These are phyloP conservation scores for Comarum palustre DNA, from an alignment of 306 rosid species.

Conservation along the genomic window DNA sequence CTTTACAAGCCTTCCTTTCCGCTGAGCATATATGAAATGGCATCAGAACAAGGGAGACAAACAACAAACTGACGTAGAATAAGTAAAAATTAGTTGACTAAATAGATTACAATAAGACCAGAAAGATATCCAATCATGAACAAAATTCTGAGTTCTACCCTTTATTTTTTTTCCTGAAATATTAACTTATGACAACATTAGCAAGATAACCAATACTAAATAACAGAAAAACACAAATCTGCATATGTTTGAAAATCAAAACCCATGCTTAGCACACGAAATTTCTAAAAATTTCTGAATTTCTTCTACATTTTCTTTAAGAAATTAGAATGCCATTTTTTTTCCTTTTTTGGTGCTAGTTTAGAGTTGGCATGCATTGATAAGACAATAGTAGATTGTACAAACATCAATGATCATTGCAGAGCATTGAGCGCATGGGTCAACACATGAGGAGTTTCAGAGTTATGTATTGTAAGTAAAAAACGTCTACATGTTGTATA, in stretches of 20 bases:
- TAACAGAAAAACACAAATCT: background rate
- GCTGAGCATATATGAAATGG: conserved; percentile 46
- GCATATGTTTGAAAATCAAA: background rate
- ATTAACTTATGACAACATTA: background rate
- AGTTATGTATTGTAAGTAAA: background rate
- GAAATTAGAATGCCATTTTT: background rate
- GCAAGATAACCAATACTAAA: background rate
- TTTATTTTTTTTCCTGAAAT: no score
- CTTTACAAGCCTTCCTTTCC: conserved; percentile 79
- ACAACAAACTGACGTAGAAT: background rate
- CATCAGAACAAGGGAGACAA: conserved; percentile 16
- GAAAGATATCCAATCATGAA: background rate
- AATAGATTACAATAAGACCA: background rate
- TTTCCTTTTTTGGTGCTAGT: background rate
- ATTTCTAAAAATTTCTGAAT: background rate
- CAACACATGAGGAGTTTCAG: background rate
- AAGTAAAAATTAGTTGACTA: background rate
- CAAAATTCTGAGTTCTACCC: background rate
- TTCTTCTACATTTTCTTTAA: background rate
- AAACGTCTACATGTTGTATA: background rate
- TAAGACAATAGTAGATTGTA: background rate
- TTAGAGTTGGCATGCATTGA: background rate
- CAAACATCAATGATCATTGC: background rate
- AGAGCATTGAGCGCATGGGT: background rate
- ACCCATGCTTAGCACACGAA: background rate